These are phyloP conservation scores for Diaporthe destruens DNA, from an alignment of 2,329 filamentous ascomycete species.

Conservation along the genomic window DNA sequence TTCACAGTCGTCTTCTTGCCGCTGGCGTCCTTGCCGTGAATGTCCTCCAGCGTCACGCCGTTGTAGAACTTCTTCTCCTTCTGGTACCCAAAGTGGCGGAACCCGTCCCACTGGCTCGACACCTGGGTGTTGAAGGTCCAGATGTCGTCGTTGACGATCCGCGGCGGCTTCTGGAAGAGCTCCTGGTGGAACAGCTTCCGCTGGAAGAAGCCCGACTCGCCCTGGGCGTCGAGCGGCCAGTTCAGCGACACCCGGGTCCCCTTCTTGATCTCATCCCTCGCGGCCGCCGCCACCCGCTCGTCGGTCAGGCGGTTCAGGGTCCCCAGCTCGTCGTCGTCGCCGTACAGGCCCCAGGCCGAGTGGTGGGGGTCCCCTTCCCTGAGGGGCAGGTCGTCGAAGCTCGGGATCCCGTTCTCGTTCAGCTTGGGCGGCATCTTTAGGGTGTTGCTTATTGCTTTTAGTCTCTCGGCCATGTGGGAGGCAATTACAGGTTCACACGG, in stretches of 20 bases:
- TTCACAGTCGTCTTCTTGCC: conserved; percentile 53
- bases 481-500: neutral
- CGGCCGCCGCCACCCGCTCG: conserved; percentile 63
- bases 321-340: conserved; percentile 68
- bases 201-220: conserved; percentile 64
- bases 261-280: conserved; percentile 65
- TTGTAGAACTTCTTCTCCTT: conserved; percentile 55
- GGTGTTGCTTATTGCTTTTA: conserved; percentile 22
- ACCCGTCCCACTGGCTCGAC: conserved; percentile 70
- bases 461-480: conserved; percentile 14
- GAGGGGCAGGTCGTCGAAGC: conserved; percentile 62
- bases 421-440: conserved; percentile 46
- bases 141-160: conserved; percentile 70
- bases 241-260: conserved; percentile 71
- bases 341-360: conserved; percentile 65
- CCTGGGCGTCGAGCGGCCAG: conserved; percentile 69
- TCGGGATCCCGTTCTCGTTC: conserved; percentile 58
- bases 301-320: conserved; percentile 72
- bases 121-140: conserved; percentile 71
- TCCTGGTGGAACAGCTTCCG: conserved; percentile 67
- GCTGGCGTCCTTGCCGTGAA: conserved; percentile 47
- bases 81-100: conserved; percentile 65
- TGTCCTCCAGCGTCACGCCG: conserved; percentile 51
- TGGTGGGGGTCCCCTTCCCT: conserved; percentile 59
- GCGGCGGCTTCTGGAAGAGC: conserved; percentile 63